Evolutionary conservation across 441 rosid genomes (phyloP).

Genomic region (Theobroma grandiflorum): DNA sequence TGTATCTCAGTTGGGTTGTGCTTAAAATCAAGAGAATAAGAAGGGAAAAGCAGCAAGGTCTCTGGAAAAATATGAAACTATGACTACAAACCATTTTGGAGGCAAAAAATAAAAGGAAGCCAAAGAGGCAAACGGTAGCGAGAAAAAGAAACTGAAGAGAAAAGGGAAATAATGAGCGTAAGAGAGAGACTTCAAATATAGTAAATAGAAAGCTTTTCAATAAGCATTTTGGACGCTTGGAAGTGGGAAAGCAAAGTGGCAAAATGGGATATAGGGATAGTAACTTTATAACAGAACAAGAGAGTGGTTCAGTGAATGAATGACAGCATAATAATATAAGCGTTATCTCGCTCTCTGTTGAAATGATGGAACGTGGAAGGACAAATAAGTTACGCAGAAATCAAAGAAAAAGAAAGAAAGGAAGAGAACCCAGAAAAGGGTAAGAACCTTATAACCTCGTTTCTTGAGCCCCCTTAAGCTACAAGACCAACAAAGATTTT

Average conservation of each 20-base stretch:
- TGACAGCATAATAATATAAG: slow-evolving; percentile 26
- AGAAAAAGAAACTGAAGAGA: background rate
- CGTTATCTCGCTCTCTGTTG: slow-evolving; percentile 22
- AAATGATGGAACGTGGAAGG: slow-evolving; percentile 48
- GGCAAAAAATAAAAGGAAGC: background rate
- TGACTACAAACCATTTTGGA: slow-evolving; percentile 22
- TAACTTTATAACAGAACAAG: slow-evolving; percentile 19
- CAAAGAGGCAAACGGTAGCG: slow-evolving; percentile 10
- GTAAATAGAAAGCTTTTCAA: background rate
- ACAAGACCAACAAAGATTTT: slow-evolving; percentile 20
- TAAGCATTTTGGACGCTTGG: background rate
- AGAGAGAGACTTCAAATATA: background rate
- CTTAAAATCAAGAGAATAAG: slow-evolving; percentile 40
- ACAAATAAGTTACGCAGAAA: slow-evolving; percentile 33
- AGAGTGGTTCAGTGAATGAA: slow-evolving; percentile 34
- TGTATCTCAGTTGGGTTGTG: slow-evolving; percentile 44
- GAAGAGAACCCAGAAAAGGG: slow-evolving; percentile 19
- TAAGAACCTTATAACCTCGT: slow-evolving; percentile 38
- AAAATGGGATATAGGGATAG: background rate
- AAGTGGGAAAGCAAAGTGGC: background rate
- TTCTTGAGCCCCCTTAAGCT: slow-evolving; percentile 36
- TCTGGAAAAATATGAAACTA: slow-evolving; percentile 19
- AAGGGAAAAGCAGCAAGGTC: slow-evolving; percentile 19
- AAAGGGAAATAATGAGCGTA: background rate
- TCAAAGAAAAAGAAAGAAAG: background rate